Percentiles rank a stretch among this genome's conserved stretches.
Conservation (phyloP, 1,139 yeast species). For the Chernovozyma sophiae-reginae region DNA sequence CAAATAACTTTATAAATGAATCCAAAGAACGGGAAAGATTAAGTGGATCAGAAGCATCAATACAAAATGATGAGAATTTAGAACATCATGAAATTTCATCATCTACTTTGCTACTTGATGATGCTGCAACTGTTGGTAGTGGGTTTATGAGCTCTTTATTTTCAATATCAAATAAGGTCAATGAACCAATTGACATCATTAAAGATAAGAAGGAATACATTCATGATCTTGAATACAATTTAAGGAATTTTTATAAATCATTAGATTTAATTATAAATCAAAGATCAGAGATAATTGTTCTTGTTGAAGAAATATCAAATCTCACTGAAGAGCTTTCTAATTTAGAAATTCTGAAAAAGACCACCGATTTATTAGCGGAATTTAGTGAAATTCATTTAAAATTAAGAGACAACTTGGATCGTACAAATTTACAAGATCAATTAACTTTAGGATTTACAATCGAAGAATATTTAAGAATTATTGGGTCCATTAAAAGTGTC, state of each 20-base stretch:
- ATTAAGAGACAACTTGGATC: conserved; percentile 69
- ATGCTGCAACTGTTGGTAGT: conserved; percentile 14
- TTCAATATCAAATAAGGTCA: conserved; percentile 55
- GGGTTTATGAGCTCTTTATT: conserved; percentile 59
- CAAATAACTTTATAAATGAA: conserved; percentile 64
- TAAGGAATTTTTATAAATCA: conserved; percentile 65
- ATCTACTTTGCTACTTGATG: conserved; percentile 2
- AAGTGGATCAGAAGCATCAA: conserved; percentile 50
- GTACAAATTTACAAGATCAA: conserved; percentile 82
- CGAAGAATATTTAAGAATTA: conserved; percentile 79
- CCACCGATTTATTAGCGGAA: conserved; percentile 49
- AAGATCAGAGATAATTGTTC: conserved; percentile 61
- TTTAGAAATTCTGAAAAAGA: conserved; percentile 68
- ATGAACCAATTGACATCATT: conserved; percentile 79
- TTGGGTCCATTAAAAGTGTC: conserved; percentile 71
- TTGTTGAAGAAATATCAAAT: conserved; percentile 43
- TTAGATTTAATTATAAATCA: conserved; percentile 74
- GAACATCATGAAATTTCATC: conserved; percentile 24
- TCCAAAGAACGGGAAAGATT: conserved; percentile 59
- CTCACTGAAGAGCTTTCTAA: conserved; percentile 70
- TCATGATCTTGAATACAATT: conserved; percentile 69
- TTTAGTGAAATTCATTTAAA: conserved; percentile 72
- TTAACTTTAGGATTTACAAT: conserved; percentile 81
- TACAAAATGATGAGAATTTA: conserved; percentile 39
- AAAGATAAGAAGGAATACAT: conserved; percentile 63